phyloP scores from a whole-genome alignment of 441 rosid genomes.

The Metrosideros polymorpha region DNA sequence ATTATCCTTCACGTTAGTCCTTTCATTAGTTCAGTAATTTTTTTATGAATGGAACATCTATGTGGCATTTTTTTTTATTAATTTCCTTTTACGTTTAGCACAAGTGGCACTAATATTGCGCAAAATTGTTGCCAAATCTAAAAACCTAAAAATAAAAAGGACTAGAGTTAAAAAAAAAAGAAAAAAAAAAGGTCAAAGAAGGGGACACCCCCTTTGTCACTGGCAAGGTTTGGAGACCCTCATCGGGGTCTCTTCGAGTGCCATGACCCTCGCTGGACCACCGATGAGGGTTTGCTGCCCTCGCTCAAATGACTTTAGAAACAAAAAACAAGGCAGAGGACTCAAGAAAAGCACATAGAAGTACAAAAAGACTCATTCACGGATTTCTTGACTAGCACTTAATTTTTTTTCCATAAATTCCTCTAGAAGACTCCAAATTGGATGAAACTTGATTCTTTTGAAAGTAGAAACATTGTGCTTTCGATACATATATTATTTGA shows the following conservation, averaged over 20 bases:
- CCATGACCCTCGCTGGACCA: neutral
- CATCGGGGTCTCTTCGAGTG: neutral
- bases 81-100: neutral
- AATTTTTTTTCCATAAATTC: neutral
- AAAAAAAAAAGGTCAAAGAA: neutral
- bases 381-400: neutral
- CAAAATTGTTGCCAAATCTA: neutral
- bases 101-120: neutral
- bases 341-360: neutral
- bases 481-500: neutral
- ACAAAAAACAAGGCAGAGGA: accelerated
- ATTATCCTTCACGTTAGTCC: neutral
- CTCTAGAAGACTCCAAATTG: neutral
- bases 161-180: neutral
- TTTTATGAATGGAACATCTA: neutral
- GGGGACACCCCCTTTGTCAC: neutral
- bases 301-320: neutral
- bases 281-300: neutral
- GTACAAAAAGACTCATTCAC: neutral
- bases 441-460: neutral
- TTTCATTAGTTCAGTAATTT: neutral
- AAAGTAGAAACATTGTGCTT: neutral
- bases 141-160: neutral
- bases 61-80: neutral
- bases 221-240: neutral